A percentile compares a stretch with the other conserved stretches of the same genome.
These are phyloP conservation scores for Aspergillus transmontanensis DNA, from an alignment of 2,329 filamentous ascomycete genomes.

Conservation along the genomic window DNA sequence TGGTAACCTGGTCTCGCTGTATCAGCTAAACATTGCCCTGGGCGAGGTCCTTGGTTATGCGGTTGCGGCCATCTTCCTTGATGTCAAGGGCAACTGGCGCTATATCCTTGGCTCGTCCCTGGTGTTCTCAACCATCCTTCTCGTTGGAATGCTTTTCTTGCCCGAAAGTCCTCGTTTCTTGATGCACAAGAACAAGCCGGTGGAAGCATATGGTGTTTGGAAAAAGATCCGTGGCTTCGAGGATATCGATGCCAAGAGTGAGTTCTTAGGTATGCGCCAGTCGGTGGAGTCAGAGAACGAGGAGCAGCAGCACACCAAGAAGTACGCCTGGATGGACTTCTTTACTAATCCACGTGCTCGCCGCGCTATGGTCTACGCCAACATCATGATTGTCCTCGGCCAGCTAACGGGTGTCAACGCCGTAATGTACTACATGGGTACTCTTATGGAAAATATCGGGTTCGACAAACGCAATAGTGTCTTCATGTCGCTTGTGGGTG, in stretches of 20 bases:
- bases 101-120: slow-evolving; percentile 74
- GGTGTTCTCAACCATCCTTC: slow-evolving; percentile 67
- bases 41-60: slow-evolving; percentile 75
- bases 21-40: slow-evolving; percentile 75
- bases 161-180: slow-evolving; percentile 70
- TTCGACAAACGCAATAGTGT: slow-evolving; percentile 64
- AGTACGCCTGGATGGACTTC: slow-evolving; percentile 73
- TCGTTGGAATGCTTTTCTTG: slow-evolving; percentile 69
- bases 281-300: slow-evolving; percentile 61
- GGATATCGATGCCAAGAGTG: slow-evolving; percentile 61
- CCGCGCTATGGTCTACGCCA: slow-evolving; percentile 67
- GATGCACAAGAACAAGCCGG: slow-evolving; percentile 65
- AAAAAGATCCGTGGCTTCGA: slow-evolving; percentile 68
- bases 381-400: slow-evolving; percentile 69
- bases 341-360: slow-evolving; percentile 70
- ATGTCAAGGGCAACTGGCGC: slow-evolving; percentile 70
- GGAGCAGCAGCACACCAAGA: slow-evolving; percentile 55
- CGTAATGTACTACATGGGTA: slow-evolving; percentile 72
- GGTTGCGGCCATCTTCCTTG: slow-evolving; percentile 71
- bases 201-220: slow-evolving; percentile 70
- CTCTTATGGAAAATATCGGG: slow-evolving; percentile 68
- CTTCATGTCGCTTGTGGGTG: slow-evolving; percentile 76
- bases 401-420: slow-evolving; percentile 73
- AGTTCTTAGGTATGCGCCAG: slow-evolving; percentile 74
- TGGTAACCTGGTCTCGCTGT: slow-evolving; percentile 72